A percentile compares a stretch with the other conserved stretches of the same genome.
These are phyloP conservation scores for Grigorovia jiainica DNA, from an alignment of 805 yeast genomes.

Conservation along the genomic window DNA sequence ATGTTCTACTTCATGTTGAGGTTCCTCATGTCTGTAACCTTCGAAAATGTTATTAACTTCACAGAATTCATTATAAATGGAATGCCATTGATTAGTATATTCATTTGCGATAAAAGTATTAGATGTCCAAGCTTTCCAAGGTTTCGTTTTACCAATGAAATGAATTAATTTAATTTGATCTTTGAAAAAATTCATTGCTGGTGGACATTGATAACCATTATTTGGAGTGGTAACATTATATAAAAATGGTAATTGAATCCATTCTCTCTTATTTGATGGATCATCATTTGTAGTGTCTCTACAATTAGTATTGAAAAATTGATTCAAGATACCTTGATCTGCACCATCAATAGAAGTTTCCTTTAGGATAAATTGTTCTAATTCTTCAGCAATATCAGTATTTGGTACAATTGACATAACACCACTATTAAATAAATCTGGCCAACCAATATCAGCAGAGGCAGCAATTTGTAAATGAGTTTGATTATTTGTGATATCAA, in stretches of 20 bases:
- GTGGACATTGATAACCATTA: constrained; percentile 60
- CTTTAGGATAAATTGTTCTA: constrained; percentile 27
- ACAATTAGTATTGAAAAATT: constrained; percentile 42
- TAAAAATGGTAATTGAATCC: constrained; percentile 70
- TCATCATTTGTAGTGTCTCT: constrained; percentile 1
- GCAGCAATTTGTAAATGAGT: constrained; percentile 34
- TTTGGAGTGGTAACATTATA: constrained; percentile 73
- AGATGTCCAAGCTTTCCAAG: constrained; percentile 34
- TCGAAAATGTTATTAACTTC: neutral
- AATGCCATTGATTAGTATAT: constrained; percentile 13
- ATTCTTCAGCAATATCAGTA: constrained; percentile 31
- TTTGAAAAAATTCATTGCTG: constrained; percentile 52
- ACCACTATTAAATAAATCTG: constrained; percentile 82
- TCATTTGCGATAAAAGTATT: constrained; percentile 4
- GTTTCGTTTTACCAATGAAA: constrained; percentile 56
- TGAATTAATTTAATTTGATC: constrained; percentile 43
- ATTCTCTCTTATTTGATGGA: constrained; percentile 22
- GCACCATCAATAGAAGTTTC: constrained; percentile 68
- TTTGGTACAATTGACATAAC: constrained; percentile 54
- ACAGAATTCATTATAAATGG: constrained; percentile 11
- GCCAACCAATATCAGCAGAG: constrained; percentile 83
- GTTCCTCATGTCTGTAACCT: neutral
- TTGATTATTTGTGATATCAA: constrained; percentile 17
- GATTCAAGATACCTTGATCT: constrained; percentile 84
- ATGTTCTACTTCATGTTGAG: neutral